phyloP scores from a whole-genome alignment of 1,139 yeast genomes.

The Magnusiomyces clavatus region DNA sequence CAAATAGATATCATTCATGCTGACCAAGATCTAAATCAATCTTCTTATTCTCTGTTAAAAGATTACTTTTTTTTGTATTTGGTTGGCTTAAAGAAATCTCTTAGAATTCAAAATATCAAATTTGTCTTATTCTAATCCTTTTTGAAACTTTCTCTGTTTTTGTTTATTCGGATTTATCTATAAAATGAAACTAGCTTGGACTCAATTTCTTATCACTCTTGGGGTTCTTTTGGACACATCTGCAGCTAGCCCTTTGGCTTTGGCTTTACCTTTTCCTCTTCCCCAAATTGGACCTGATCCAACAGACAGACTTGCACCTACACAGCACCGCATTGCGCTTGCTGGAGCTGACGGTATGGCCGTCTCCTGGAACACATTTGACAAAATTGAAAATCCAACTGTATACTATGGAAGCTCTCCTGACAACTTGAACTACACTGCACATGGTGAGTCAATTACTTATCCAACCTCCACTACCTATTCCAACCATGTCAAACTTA shows the following conservation, averaged over 20 bases:
- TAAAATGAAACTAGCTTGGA: too few relatives aligned
- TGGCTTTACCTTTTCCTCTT: constrained; percentile 5
- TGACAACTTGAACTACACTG: constrained; percentile 16
- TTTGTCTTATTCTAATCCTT: neutral
- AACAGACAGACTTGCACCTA: constrained; percentile 6
- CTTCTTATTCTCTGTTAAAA: too few relatives aligned
- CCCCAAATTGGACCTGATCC: neutral
- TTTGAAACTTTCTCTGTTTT: constrained; percentile 3
- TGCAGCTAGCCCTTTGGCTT: constrained; percentile 2
- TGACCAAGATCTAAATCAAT: too few relatives aligned
- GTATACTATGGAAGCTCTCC: constrained; percentile 24
- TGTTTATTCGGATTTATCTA: neutral
- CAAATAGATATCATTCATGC: too few relatives aligned
- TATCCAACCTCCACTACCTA: constrained; percentile 24
- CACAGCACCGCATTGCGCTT: constrained; percentile 25
- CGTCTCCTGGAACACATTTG: constrained; percentile 26
- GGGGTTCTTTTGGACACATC: neutral
- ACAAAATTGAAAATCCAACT: constrained; percentile 18
- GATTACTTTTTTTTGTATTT: too few relatives aligned
- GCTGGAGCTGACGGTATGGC: constrained; percentile 24
- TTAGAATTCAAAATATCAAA: neutral
- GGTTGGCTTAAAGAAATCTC: too few relatives aligned
- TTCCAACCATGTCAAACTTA: constrained; percentile 26
- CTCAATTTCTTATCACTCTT: neutral
- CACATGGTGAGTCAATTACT: constrained; percentile 22